These are phyloP conservation scores for Lachancea cidri DNA, from an alignment of 805 yeast species.

Conservation along the genomic window DNA sequence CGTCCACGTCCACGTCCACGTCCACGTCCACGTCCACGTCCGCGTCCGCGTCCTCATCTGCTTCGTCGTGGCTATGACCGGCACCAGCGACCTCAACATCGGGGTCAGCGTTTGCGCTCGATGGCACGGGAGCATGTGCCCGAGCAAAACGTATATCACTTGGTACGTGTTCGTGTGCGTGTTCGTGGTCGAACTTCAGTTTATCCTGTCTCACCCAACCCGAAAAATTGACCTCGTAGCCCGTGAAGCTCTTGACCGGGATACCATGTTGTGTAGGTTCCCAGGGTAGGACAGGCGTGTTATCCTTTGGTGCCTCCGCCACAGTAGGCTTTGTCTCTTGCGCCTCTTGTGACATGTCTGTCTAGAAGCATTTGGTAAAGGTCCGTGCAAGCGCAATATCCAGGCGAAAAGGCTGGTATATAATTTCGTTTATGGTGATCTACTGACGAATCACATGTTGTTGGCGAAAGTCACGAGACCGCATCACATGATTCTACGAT, in stretches of 20 bases:
- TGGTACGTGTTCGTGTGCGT: neutral
- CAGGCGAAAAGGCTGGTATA: too few relatives aligned
- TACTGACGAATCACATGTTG: too few relatives aligned
- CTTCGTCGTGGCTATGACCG: too few relatives aligned
- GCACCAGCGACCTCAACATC: too few relatives aligned
- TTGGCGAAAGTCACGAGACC: too few relatives aligned
- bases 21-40: neutral
- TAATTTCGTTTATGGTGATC: too few relatives aligned
- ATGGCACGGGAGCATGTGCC: too few relatives aligned
- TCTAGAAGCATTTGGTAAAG: too few relatives aligned
- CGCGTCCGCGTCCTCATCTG: neutral
- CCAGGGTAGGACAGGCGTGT: conserved; percentile 24
- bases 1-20: neutral
- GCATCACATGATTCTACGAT: too few relatives aligned
- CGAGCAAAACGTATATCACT: neutral
- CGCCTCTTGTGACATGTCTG: conserved; percentile 1
- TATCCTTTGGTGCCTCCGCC: conserved; percentile 5
- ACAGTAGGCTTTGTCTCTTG: neutral
- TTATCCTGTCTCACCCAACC: conserved; percentile 26
- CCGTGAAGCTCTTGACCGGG: conserved; percentile 24
- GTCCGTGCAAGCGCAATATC: too few relatives aligned
- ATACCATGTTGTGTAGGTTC: conserved; percentile 14
- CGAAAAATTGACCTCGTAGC: conserved; percentile 22
- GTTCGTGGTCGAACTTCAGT: conserved; percentile 1
- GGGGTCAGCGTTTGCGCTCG: too few relatives aligned